A percentile compares a stretch with the other conserved stretches of the same genome.
phyloP scores from a whole-genome alignment of 495 filamentous ascomycete species.

The Xylaria longipes region DNA sequence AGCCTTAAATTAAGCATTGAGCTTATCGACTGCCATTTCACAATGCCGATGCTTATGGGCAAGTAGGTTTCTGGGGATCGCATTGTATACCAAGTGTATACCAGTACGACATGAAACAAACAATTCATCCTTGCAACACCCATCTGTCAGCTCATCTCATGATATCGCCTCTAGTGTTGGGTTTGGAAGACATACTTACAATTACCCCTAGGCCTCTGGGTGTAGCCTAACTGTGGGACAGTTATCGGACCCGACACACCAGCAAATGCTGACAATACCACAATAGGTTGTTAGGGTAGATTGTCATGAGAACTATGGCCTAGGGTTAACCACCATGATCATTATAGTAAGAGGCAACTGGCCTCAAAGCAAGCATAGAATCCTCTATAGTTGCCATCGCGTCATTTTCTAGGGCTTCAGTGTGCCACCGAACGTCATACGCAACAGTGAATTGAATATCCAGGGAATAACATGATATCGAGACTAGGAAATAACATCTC shows the following conservation, averaged over 20 bases:
- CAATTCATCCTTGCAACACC: conserved; percentile 2
- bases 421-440: neutral
- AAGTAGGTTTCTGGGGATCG: neutral
- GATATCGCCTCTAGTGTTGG: neutral
- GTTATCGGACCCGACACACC: neutral
- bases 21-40: neutral
- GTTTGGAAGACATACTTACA: neutral
- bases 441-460: neutral
- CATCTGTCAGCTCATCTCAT: conserved; percentile 14
- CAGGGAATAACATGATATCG: neutral
- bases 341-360: neutral
- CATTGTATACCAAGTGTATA: neutral
- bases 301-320: too few species aligned
- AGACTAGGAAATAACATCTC: neutral
- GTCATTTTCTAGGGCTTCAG: neutral
- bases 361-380: neutral
- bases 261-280: neutral
- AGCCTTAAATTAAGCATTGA: conserved; percentile 11
- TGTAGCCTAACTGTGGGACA: neutral
- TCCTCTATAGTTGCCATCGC: neutral
- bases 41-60: neutral
- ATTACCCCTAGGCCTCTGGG: neutral
- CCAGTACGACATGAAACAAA: neutral
- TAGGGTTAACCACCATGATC: too few species aligned
- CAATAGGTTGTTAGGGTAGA: neutral